These are phyloP conservation scores for Dioscorea cayenensis DNA, from an alignment of 116 monocot genomes.

Conservation along the genomic window DNA sequence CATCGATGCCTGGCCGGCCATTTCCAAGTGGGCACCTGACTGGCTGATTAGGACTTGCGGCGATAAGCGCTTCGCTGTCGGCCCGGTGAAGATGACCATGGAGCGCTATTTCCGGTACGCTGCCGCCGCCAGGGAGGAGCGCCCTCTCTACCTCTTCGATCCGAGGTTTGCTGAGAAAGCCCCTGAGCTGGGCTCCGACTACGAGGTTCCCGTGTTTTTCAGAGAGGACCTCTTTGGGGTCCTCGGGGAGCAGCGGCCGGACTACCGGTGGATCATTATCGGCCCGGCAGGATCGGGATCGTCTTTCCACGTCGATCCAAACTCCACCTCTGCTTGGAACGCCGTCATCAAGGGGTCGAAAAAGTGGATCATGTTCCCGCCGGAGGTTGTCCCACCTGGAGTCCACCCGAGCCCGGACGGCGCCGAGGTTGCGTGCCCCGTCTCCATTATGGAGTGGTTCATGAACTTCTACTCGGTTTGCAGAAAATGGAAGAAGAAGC, in stretches of 20 bases:
- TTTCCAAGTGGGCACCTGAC: conserved; percentile 53
- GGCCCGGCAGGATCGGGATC: conserved; percentile 93
- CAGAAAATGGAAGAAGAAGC: conserved; percentile 60
- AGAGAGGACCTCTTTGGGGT: conserved; percentile 77
- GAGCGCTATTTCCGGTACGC: conserved; percentile 61
- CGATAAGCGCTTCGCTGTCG: conserved; percentile 58
- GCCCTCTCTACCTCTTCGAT: conserved; percentile 91
- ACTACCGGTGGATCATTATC: conserved; percentile 83
- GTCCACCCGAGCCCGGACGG: conserved; percentile 91
- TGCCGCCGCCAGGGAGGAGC: conserved; percentile 54
- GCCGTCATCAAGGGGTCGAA: conserved; percentile 81
- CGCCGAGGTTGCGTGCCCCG: conserved; percentile 87
- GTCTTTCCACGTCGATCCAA: conserved; percentile 95
- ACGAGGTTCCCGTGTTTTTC: conserved; percentile 75
- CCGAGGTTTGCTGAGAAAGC: conserved; percentile 87
- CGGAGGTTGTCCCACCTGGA: conserved; percentile 83
- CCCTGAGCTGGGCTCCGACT: conserved; percentile 58
- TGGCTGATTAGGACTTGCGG: conserved; percentile 41
- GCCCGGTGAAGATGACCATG: conserved; percentile 79
- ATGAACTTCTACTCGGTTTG: conserved; percentile 88
- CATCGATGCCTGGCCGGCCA: conserved; percentile 63
- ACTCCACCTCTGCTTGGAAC: conserved; percentile 98
- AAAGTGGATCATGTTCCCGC: conserved; percentile 98
- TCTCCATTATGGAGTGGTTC: conserved; percentile 98
- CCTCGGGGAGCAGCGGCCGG: conserved; percentile 68